Percentiles rank a stretch among this genome's conserved stretches.
Conservation (phyloP, 192 early-diverging fungal species). For the Podila clonocystis region DNA sequence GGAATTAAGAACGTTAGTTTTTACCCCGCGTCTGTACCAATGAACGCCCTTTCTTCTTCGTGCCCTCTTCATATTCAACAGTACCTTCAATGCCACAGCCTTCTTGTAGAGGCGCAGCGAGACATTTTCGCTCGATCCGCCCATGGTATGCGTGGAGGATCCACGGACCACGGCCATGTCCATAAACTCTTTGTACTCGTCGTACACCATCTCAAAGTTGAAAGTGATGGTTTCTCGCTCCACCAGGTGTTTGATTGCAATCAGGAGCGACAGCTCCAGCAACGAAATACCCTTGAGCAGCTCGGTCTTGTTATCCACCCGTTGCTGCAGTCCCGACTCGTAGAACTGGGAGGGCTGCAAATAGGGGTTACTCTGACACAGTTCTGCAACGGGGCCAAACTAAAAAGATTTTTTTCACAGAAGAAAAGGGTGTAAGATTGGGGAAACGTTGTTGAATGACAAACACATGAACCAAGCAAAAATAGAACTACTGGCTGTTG, state of each 20-base stretch:
- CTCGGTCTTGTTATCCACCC: constrained; percentile 62
- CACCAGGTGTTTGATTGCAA: constrained; percentile 80
- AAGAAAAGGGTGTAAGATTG: background rate
- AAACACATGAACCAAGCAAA: constrained; percentile 14
- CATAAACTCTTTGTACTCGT: constrained; percentile 91
- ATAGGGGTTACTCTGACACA: constrained; percentile 50
- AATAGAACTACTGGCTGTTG: background rate
- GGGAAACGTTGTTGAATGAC: background rate
- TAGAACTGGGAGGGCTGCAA: constrained; percentile 46
- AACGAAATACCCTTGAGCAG: constrained; percentile 75
- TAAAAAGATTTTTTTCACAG: constrained; percentile 11
- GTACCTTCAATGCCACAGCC: constrained; percentile 84
- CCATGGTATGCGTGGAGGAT: constrained; percentile 25
- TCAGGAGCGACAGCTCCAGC: constrained; percentile 82
- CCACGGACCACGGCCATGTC: constrained; percentile 60
- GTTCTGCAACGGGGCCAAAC: constrained; percentile 57
- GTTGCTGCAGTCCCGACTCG: constrained; percentile 53
- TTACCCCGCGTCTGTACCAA: background rate
- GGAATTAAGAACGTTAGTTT: background rate
- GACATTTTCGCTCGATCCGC: constrained; percentile 46
- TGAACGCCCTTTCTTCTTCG: background rate
- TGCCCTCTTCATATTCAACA: background rate
- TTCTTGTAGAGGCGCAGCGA: constrained; percentile 80
- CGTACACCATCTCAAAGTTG: constrained; percentile 96
- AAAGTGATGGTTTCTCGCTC: constrained; percentile 73